A percentile compares a stretch with the other conserved stretches of the same genome.
phyloP scores from a whole-genome alignment of 2,329 filamentous ascomycete species.

The Aspergillus intermedius region DNA sequence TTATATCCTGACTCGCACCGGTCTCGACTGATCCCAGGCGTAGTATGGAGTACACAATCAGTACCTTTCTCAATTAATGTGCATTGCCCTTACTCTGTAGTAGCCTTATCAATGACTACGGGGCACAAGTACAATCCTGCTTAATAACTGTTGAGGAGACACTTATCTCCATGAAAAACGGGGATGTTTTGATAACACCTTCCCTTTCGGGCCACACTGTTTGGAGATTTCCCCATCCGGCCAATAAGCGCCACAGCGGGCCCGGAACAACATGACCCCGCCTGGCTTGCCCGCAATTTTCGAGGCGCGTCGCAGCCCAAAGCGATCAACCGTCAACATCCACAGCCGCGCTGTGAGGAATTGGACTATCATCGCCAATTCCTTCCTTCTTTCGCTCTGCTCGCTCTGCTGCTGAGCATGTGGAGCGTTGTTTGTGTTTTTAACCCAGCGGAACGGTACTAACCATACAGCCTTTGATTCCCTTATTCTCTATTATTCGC shows the following conservation, averaged over 20 bases:
- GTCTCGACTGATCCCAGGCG: too few relatives aligned
- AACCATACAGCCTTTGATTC: background rate
- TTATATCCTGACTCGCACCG: too few relatives aligned
- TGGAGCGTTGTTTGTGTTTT: conserved; percentile 2
- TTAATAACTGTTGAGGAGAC: too few relatives aligned
- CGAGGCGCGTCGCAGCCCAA: background rate
- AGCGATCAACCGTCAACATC: conserved; percentile 2
- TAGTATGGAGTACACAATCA: too few relatives aligned
- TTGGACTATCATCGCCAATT: background rate
- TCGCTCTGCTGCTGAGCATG: conserved; percentile 1
- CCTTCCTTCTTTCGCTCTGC: background rate
- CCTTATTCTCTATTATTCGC: conserved; percentile 2
- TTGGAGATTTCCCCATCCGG: conserved; percentile 26
- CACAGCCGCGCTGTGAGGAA: background rate
- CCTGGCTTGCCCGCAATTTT: conserved; percentile 6
- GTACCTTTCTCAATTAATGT: too few relatives aligned
- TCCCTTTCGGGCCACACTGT: conserved; percentile 21
- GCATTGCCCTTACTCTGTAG: too few relatives aligned
- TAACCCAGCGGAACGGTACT: background rate
- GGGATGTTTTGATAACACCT: conserved; percentile 16
- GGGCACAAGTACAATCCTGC: too few relatives aligned
- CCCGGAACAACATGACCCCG: conserved; percentile 25
- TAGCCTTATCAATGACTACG: too few relatives aligned
- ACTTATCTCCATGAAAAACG: too few relatives aligned
- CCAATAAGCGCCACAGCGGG: conserved; percentile 6